These are phyloP conservation scores for Elsinoe fawcettii DNA, from an alignment of 2,329 filamentous ascomycete species.

Conservation along the genomic window DNA sequence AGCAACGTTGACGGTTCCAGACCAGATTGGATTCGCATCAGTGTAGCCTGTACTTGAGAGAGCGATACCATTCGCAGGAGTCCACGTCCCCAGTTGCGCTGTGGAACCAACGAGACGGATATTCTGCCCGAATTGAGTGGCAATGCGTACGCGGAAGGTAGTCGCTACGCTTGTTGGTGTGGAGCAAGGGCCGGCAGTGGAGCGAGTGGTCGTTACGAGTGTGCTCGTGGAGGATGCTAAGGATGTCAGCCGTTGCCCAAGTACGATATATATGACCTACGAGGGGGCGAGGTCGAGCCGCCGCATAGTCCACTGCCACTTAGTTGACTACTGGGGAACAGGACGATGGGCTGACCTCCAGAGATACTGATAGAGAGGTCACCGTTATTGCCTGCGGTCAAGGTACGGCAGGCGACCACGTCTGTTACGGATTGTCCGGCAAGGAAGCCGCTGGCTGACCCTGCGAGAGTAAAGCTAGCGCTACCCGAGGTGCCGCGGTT, in stretches of 20 bases:
- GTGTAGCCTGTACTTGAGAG: conserved; percentile 54
- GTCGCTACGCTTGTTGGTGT: conserved; percentile 37
- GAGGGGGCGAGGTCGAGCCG: background rate
- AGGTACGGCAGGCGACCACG: conserved; percentile 38
- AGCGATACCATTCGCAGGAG: conserved; percentile 42
- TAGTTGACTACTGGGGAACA: conserved; percentile 33
- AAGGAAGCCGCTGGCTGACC: conserved; percentile 25
- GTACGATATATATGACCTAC: background rate
- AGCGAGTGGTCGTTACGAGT: background rate
- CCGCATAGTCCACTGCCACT: conserved; percentile 32
- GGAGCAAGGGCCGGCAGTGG: conserved; percentile 23
- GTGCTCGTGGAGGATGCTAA: conserved; percentile 5
- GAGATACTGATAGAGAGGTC: conserved; percentile 39
- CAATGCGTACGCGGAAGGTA: conserved; percentile 50
- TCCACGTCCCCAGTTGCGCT: conserved; percentile 53
- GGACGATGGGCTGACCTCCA: conserved; percentile 38
- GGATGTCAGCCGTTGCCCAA: background rate
- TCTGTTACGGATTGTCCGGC: conserved; percentile 28
- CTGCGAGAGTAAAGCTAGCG: background rate
- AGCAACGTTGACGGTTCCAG: conserved; percentile 44
- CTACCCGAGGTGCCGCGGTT: conserved; percentile 32
- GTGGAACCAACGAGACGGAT: conserved; percentile 57
- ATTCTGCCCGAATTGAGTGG: conserved; percentile 52
- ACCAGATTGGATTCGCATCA: conserved; percentile 52
- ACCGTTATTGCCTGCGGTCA: conserved; percentile 38